Percentiles rank a stretch among this genome's conserved stretches.
Conservation (phyloP, 805 yeast genomes). For the Kodamaea kakaduensis region DNA sequence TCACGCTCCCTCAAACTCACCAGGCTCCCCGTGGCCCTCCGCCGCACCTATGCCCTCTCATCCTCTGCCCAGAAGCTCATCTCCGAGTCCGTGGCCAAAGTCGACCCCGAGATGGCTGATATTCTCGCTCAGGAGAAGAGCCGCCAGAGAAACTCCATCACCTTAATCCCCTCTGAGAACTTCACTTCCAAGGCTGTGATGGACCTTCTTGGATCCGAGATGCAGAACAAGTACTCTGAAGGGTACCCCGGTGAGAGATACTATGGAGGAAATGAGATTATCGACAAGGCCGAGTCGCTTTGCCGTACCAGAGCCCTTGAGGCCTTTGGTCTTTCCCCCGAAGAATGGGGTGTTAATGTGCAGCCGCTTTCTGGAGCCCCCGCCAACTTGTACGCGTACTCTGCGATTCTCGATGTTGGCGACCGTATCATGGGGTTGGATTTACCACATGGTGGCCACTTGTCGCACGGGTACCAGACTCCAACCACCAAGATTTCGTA, state of each 20-base stretch:
- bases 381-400: slow-evolving; percentile 94
- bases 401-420: slow-evolving; percentile 90
- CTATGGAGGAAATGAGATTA: slow-evolving; percentile 97
- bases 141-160: slow-evolving; percentile 92
- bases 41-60: slow-evolving; percentile 58
- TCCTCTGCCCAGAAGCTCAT: slow-evolving; percentile 62
- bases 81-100: slow-evolving; percentile 56
- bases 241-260: slow-evolving; percentile 99
- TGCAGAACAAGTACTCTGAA: slow-evolving; percentile 98
- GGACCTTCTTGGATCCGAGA: slow-evolving; percentile 94
- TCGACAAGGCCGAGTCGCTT: slow-evolving; percentile 86
- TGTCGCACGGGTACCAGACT: slow-evolving; percentile 98
- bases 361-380: slow-evolving; percentile 97
- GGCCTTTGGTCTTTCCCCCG: slow-evolving; percentile 77
- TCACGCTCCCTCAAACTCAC: slow-evolving; percentile 27
- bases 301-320: slow-evolving; percentile 94
- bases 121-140: slow-evolving; percentile 75
- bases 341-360: slow-evolving; percentile 96
- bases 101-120: slow-evolving; percentile 75
- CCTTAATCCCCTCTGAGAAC: slow-evolving; percentile 94
- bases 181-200: slow-evolving; percentile 94
- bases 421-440: slow-evolving; percentile 98
- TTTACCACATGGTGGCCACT: slow-evolving; percentile 97
- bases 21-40: slow-evolving; percentile 12
- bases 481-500: slow-evolving; percentile 90